phyloP scores from a whole-genome alignment of 441 rosid genomes.

The Gossypium lobatum region DNA sequence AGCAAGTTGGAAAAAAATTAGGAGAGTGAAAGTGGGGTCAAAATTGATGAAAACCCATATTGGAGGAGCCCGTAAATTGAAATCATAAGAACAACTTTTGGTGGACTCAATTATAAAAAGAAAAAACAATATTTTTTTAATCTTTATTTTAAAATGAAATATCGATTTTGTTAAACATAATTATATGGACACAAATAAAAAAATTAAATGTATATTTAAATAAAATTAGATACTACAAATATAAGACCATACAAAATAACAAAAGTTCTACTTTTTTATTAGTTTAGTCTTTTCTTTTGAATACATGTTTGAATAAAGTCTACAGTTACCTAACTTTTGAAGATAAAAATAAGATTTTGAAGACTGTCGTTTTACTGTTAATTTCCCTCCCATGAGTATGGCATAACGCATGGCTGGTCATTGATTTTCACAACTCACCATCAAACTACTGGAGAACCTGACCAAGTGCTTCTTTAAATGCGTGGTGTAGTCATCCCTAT shows the following conservation, averaged over 20 bases:
- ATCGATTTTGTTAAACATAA: background rate
- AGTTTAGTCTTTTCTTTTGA: background rate
- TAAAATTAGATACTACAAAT: background rate
- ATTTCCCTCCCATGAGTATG: background rate
- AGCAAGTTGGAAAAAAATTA: conserved; percentile 7
- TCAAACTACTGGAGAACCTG: conserved; percentile 1
- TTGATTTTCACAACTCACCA: background rate
- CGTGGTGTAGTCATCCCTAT: too few species aligned
- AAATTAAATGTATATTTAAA: background rate
- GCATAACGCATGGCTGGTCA: background rate
- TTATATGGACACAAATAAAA: background rate
- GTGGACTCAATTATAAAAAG: background rate
- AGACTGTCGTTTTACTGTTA: background rate
- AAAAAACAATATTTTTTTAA: background rate
- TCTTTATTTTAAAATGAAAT: background rate
- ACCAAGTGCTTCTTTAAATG: background rate
- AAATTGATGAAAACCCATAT: conserved; percentile 10
- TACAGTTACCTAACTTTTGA: background rate
- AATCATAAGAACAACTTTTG: conserved; percentile 1
- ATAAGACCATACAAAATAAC: background rate
- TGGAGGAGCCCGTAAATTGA: background rate
- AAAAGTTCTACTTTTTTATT: background rate
- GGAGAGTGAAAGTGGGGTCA: conserved; percentile 9
- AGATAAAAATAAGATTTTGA: background rate
- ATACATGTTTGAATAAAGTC: background rate